Evolutionary conservation across 495 filamentous ascomycete genomes (phyloP).

Genomic region (Penicillium riverlandense): DNA sequence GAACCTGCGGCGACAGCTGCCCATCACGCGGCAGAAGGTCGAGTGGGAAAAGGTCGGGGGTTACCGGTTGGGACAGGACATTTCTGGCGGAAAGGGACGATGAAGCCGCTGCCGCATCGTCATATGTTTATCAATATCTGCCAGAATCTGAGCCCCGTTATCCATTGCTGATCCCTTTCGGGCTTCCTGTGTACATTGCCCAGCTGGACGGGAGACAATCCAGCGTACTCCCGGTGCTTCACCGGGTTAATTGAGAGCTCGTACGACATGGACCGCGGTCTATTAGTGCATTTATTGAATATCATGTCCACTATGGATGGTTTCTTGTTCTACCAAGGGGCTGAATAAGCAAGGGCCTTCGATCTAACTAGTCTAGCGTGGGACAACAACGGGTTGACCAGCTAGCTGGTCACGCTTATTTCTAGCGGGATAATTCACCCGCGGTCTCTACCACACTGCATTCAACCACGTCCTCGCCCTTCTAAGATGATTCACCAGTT

Average conservation of each 20-base stretch:
- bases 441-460: background rate
- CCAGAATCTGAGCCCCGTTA: too few species aligned
- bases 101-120: slow-evolving; percentile 2
- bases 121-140: too few species aligned
- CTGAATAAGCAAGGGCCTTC: slow-evolving; percentile 10
- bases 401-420: too few species aligned
- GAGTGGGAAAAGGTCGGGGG: slow-evolving; percentile 99
- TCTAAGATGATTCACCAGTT: slow-evolving; percentile 18
- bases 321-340: background rate
- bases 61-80: slow-evolving; percentile 75
- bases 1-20: slow-evolving; percentile 82
- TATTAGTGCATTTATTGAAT: background rate
- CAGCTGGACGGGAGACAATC: too few species aligned
- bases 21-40: slow-evolving; percentile 95
- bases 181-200: too few species aligned
- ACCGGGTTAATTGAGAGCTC: too few species aligned
- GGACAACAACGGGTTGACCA: too few species aligned
- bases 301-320: too few species aligned
- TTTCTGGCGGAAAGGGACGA: slow-evolving; percentile 39
- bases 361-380: background rate
- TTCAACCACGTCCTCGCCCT: background rate
- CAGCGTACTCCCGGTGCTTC: too few species aligned
- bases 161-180: too few species aligned
- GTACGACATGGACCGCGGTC: too few species aligned
- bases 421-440: background rate